Evolutionary conservation across 352 stramenopile species (phyloP), one percentile per base, ranked within the genome.

Genomic region (Albugo laibachii): DNA sequence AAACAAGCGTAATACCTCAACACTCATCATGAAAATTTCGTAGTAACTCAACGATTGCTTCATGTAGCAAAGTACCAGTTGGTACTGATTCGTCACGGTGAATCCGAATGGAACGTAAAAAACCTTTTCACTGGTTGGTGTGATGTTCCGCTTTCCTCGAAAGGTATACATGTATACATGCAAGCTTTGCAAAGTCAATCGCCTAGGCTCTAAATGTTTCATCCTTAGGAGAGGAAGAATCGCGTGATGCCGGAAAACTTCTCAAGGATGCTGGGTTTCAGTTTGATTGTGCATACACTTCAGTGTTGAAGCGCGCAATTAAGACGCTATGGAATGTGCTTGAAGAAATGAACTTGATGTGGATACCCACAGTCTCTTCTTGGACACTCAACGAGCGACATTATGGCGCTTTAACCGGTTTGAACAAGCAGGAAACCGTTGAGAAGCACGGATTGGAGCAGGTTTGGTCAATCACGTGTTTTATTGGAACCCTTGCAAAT

Each of bases 91-190:
- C 77, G 92, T 60, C 93, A 98, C 71, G 92, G 95, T 63, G 92
- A 98, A 69, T 96, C 80, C 41, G 88, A 94, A 43, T 98, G 93
- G 93, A 98, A 98, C 71, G 73, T 96, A 36, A 79, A 97, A 61
- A 98, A 98, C 70, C 86, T 88, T 60, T 99, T 99, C 71, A 98
- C 93, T 37, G 95, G 95, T 45, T 99, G 95, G 95, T 80, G 96
- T 57, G 95, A 98, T 61, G 92, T 96, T 50, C 87, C 83, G 44
- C 74, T 99, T 16, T 95, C 84, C 38, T 62, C 53, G 27, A 85
- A 72, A 47, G 69, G 58, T 65, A 40, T 48, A 1, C n/a, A 5
- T 39, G 45, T 39, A 40, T 48, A 1, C n/a, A 5, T 39, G 45
- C 11, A 11, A 24, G 21, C 37, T 27, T 50, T 18, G 8, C 11